phyloP scores from a whole-genome alignment of 768 basidiomycete species.

The Leccinum subgranulosum region DNA sequence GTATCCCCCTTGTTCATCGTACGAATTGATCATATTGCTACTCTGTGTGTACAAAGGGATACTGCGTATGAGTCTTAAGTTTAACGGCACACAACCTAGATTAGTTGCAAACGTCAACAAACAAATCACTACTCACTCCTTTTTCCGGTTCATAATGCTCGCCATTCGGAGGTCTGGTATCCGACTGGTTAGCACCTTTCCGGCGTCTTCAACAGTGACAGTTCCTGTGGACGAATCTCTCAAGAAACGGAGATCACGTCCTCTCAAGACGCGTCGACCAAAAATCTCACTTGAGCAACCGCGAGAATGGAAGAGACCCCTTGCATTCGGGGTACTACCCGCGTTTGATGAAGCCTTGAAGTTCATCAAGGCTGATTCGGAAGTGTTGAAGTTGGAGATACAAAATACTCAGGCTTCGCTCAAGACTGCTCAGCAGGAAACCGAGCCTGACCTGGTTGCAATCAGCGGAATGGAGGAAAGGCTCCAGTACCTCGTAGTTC shows the following conservation, averaged over 20 bases:
- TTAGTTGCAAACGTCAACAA: too few species aligned
- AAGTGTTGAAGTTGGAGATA: conserved; percentile 36
- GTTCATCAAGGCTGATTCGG: conserved; percentile 63
- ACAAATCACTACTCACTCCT: too few species aligned
- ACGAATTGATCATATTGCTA: not conserved
- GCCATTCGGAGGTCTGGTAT: too few species aligned
- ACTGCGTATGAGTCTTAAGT: too few species aligned
- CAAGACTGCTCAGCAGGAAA: conserved; percentile 18
- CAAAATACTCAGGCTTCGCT: conserved; percentile 21
- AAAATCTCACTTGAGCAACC: conserved; percentile 49
- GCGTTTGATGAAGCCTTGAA: conserved; percentile 85
- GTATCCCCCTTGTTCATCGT: conserved; percentile 1
- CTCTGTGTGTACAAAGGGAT: too few species aligned
- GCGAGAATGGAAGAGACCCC: conserved; percentile 61
- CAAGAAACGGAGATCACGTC: conserved; percentile 10
- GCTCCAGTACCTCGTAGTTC: conserved; percentile 64
- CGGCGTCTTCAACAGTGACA: too few species aligned
- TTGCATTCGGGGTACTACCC: conserved; percentile 60
- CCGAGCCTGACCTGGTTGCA: conserved; percentile 32
- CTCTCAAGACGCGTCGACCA: conserved; percentile 41
- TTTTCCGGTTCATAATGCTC: too few species aligned
- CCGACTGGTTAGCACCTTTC: too few species aligned
- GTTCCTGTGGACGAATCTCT: not conserved
- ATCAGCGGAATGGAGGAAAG: conserved; percentile 47
- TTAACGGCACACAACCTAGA: too few species aligned